These are phyloP conservation scores for Emericellopsis terricola DNA, from an alignment of 495 filamentous ascomycete species.

Conservation along the genomic window DNA sequence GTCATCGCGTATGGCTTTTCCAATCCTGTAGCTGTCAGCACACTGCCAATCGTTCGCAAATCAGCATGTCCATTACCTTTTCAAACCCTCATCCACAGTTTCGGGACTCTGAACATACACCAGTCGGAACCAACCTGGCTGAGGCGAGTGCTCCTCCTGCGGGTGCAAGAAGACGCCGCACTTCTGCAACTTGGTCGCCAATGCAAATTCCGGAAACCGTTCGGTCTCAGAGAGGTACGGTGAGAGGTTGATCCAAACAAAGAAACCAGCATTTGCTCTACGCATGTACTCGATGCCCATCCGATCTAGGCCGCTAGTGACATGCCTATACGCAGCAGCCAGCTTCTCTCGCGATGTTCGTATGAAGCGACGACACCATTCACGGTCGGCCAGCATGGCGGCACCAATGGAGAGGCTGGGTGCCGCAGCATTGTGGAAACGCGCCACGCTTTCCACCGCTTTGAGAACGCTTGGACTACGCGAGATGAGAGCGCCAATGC, in stretches of 20 bases:
- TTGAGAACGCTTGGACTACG: constrained; percentile 22
- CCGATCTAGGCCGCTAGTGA: constrained; percentile 9
- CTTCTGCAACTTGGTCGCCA: constrained; percentile 21
- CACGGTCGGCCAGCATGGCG: constrained; percentile 19
- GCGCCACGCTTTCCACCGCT: constrained; percentile 21
- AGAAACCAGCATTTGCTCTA: constrained; percentile 30
- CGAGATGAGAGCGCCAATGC: constrained; percentile 15
- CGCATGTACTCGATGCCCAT: constrained; percentile 16
- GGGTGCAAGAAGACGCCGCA: constrained; percentile 25
- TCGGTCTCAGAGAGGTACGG: constrained; percentile 10
- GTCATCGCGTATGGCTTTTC: too few species aligned
- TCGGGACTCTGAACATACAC: constrained; percentile 10
- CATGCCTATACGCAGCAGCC: constrained; percentile 11
- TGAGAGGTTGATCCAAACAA: constrained; percentile 34
- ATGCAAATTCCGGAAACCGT: constrained; percentile 12
- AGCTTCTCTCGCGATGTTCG: constrained; percentile 15
- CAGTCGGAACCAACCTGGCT: constrained; percentile 30
- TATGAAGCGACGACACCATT: constrained; percentile 22
- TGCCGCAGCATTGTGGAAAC: constrained; percentile 7
- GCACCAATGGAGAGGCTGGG: constrained; percentile 19
- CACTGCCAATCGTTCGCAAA: too few species aligned
- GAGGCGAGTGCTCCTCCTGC: constrained; percentile 20
- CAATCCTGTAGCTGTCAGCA: too few species aligned
- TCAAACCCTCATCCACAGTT: not conserved
- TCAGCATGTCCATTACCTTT: too few species aligned